These are phyloP conservation scores for Monilinia laxa DNA, from an alignment of 2,329 filamentous ascomycete genomes.

Conservation along the genomic window DNA sequence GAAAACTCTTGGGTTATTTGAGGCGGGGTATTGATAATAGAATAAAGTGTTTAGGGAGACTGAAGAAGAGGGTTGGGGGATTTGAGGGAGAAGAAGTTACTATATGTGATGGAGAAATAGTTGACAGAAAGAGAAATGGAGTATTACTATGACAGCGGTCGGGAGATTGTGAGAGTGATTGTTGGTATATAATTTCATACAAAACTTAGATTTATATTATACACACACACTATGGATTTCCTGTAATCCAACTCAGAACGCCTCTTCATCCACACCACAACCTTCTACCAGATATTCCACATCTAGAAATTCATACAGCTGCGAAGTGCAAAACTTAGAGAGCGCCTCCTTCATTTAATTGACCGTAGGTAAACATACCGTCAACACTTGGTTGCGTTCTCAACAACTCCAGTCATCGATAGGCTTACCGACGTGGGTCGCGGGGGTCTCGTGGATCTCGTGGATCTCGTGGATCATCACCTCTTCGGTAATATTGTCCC, in stretches of 20 bases:
- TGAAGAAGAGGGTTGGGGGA: no score
- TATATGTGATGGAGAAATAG: not conserved
- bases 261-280: not conserved
- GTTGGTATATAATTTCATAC: not conserved
- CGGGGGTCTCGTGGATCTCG: not conserved
- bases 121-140: not conserved
- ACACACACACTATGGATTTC: not conserved
- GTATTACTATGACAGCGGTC: not conserved
- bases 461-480: slow-evolving; percentile 7
- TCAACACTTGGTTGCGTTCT: not conserved
- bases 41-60: no score
- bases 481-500: slow-evolving; percentile 13
- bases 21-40: no score
- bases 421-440: not conserved
- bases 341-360: not conserved
- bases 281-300: not conserved
- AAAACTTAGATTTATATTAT: not conserved
- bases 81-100: no score
- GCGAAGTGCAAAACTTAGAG: not conserved
- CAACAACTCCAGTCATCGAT: not conserved
- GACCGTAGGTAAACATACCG: not conserved
- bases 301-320: not conserved
- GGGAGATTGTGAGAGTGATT: not conserved
- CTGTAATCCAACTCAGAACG: not conserved
- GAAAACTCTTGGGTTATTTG: no score